Base-by-base conservation (phyloP, 2,329 filamentous ascomycete genomes). In the Plectosphaerella plurivora region DNA sequence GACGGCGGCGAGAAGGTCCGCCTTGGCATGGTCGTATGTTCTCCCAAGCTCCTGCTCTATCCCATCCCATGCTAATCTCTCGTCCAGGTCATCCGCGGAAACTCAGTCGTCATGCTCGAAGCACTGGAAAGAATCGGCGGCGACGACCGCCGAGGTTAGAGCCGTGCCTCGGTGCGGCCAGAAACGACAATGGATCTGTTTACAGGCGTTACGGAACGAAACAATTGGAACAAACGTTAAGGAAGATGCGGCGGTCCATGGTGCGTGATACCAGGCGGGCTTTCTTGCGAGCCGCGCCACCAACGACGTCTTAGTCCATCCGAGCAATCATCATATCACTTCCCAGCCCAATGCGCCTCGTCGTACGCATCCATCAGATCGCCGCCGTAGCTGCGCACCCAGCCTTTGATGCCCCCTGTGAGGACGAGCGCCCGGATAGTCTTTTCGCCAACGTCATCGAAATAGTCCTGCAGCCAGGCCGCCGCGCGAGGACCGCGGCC, bases 21-120 rank as follows among this genome's bases (percentile, higher is more conserved):
- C 63, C 80, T 97, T 55, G 94, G 94, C 68, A 96, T 96, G 88
- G 89, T 96, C 56, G 93, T 91, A 83, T 59, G 87, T 81, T 47
- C 7, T 14, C 46, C 45, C 16, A 14, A 6, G 5, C 41, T 20
- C 11, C 41, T 22, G 14, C 14, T 14, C 41, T 10, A 12, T 8
- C 15, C 18, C 33, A 45, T 12, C 14, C 8, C 35, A 14, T 4
- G 35, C 68, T 74, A 53, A 72, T 42, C 1, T n/a, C 9, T 3
- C 9, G 3, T 16, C 24, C 6, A 91, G 88, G 89, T 97, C 59
- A 97, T 99, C 65, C 89, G 95, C 62, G 94, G 94, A 59, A 99
- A 99, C 74, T 96, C 93, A 2, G 92, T 99, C 24, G 92, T 99
- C 52, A 97, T 99, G 93, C 83, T 99, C 52, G 95, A 99, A 74